phyloP scores from a whole-genome alignment of 2,329 filamentous ascomycete species.

The Cercospora beticola region DNA sequence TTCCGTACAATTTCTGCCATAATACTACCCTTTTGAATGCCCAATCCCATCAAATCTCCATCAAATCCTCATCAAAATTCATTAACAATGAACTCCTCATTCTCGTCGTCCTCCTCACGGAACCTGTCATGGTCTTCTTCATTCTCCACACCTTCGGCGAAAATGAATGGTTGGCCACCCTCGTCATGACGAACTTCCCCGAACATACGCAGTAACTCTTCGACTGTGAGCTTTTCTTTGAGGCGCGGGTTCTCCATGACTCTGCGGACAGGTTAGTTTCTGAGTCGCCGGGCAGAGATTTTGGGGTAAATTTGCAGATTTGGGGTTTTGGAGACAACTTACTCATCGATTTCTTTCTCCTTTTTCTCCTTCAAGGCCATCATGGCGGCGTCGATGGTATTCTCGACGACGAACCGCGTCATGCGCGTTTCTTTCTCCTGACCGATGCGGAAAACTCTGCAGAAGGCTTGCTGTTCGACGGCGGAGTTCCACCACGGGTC shows the following conservation, averaged over 20 bases:
- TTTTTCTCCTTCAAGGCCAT: slow-evolving; percentile 58
- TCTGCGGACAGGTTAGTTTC: slow-evolving; percentile 12
- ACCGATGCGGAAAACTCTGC: slow-evolving; percentile 63
- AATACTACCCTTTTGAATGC: not conserved
- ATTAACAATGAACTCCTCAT: slow-evolving; percentile 5
- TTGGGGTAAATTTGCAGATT: not conserved
- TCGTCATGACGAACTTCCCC: slow-evolving; percentile 43
- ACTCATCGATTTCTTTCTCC: slow-evolving; percentile 42
- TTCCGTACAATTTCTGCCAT: not conserved
- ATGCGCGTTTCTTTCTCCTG: slow-evolving; percentile 62
- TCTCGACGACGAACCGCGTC: slow-evolving; percentile 56
- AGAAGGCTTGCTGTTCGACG: slow-evolving; percentile 48
- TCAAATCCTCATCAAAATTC: not conserved
- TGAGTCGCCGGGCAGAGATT: not conserved
- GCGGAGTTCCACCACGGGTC: slow-evolving; percentile 59
- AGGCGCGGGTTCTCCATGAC: slow-evolving; percentile 45
- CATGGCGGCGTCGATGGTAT: slow-evolving; percentile 60
- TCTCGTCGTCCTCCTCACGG: not conserved
- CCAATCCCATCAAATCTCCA: not conserved
- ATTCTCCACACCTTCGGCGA: slow-evolving; percentile 39
- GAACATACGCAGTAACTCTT: slow-evolving; percentile 50
- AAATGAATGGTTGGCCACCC: slow-evolving; percentile 44
- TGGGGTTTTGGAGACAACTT: not conserved
- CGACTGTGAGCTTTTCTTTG: slow-evolving; percentile 37
- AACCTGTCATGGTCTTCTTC: slow-evolving; percentile 5